Conservation (phyloP, 495 filamentous ascomycete species). For the Neurospora sp. region DNA sequence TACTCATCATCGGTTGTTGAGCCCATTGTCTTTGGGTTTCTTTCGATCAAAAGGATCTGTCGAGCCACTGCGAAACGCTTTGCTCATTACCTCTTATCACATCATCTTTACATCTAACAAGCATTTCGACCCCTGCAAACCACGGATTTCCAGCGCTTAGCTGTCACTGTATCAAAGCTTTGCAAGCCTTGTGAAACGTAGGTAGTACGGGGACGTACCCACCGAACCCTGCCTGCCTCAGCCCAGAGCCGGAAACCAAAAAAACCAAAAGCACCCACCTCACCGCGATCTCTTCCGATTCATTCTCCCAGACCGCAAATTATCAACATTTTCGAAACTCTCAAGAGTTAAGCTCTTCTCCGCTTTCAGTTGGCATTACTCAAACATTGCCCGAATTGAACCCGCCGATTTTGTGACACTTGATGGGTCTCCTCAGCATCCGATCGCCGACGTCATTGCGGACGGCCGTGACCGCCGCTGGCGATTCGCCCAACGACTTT, state of each 20-base stretch:
- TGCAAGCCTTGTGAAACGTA: not conserved
- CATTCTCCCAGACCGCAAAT: not conserved
- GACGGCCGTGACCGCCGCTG: conserved; percentile 27
- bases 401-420: conserved; percentile 1
- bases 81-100: not conserved
- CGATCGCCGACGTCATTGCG: conserved; percentile 58
- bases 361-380: not conserved
- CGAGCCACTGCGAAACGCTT: not conserved
- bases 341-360: not conserved
- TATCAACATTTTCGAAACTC: not conserved
- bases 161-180: not conserved
- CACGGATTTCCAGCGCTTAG: not conserved
- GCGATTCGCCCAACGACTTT: conserved; percentile 12
- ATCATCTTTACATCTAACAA: not conserved
- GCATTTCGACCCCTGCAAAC: not conserved
- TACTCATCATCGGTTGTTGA: not conserved
- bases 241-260: not conserved
- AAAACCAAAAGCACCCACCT: not conserved
- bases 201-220: not conserved
- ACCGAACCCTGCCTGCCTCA: not conserved
- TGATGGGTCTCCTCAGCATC: conserved; percentile 33
- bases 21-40: not conserved
- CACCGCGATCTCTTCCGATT: not conserved
- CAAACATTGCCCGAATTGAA: not conserved
- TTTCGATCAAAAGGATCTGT: not conserved